phyloP scores from a whole-genome alignment of 306 rosid genomes.

The Nissolia schottii region DNA sequence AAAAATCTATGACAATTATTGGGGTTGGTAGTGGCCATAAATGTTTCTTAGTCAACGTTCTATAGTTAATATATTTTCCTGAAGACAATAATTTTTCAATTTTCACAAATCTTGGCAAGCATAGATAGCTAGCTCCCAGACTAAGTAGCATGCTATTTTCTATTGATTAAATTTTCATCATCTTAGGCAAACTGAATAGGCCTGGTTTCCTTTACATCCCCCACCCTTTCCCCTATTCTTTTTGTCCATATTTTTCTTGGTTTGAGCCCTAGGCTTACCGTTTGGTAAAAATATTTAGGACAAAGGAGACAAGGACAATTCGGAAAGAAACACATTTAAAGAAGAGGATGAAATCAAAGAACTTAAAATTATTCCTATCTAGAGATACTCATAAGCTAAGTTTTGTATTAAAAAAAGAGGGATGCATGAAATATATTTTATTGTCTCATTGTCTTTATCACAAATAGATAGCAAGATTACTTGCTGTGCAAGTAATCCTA shows the following conservation, averaged over 20 bases:
- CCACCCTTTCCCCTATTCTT: background rate
- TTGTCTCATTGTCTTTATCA: no score
- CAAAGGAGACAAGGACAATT: no score
- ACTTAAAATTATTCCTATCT: no score
- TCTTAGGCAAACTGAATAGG: background rate
- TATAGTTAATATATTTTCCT: background rate
- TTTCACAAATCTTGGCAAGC: background rate
- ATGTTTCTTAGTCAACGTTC: conserved; percentile 9
- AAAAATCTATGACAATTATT: background rate
- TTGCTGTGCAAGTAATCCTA: no score
- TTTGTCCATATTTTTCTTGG: background rate
- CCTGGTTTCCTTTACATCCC: background rate
- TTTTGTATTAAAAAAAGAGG: no score
- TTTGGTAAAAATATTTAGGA: no score
- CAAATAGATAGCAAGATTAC: no score
- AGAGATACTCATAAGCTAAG: no score
- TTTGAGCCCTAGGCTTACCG: background rate
- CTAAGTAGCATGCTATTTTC: background rate
- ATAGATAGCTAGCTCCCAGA: background rate
- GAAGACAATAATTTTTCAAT: background rate
- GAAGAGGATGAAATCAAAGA: no score
- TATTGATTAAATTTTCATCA: background rate
- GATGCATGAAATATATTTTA: no score
- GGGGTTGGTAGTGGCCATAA: background rate
- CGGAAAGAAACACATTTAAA: no score